Evolutionary conservation across 2,329 filamentous ascomycete genomes (phyloP), one percentile per base, ranked within the genome.

Genomic region (Blumeriella jaapii): DNA sequence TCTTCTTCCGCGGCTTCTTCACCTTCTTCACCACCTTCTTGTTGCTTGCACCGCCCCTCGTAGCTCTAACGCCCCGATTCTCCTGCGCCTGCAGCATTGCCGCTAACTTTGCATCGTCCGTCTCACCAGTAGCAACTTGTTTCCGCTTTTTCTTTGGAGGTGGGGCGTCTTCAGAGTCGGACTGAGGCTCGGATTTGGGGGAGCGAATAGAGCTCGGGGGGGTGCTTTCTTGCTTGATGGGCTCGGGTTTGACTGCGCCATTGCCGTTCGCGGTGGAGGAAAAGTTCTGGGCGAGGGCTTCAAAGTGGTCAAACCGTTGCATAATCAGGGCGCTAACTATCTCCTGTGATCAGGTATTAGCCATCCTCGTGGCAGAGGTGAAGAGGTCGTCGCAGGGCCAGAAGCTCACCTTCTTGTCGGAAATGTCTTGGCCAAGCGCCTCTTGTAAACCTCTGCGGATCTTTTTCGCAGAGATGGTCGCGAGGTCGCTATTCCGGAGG

Each of bases 51-150:
- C 78, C 82, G 5, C 84, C 83, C 28, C 89, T 72, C 3, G 87
- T 95, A 12, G 82, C 69, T 31, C 74, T 76, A 2, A 63, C 65
- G 31, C 71, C 62, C 40, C 74, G 69, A 59, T 96, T 93, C 62
- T 95, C 85, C 58, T 96, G 83, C 0, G 86, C 89, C 60, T 98
- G 91, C 22, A 98, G 67, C 57, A 81, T 75, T 11, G 86, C 86
- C 1, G 91, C 91, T 42, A 89, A 74, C 28, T 81, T 76, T 20
- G 89, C 91, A 59, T 98, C 91, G 19, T 82, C 79, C 45, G 93
- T 84, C 17, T 74, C 69, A 27, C 72, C 70, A 54, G 77, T 77
- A n/a, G n/a, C n/a, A n/a, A n/a, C n/a, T 38, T 65, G 31, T 36
- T 52, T 51, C 34, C 35, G 59, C 48, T 84, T 85, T 56, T 78